Evolutionary conservation across 257 asterid species (phyloP).

Genomic region (Solanum dulcamara): DNA sequence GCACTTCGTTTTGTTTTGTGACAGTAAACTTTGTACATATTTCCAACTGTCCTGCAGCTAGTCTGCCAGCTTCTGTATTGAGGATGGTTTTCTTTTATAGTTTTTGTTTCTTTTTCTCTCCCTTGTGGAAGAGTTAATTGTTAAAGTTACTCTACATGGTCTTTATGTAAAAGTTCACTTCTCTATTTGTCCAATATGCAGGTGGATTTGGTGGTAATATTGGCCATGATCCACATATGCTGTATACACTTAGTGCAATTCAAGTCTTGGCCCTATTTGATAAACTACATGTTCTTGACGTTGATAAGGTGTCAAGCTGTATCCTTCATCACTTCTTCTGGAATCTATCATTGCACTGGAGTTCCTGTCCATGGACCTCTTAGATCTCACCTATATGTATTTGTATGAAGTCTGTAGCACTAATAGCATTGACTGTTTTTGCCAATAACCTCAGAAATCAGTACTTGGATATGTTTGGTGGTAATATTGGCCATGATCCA

Average conservation of each 20-base stretch:
- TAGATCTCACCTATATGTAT: not conserved
- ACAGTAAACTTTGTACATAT: not conserved
- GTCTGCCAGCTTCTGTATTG: not conserved
- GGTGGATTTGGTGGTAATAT: constrained; percentile 96
- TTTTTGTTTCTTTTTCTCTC: not conserved
- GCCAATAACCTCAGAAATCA: too few relatives aligned
- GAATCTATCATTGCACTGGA: not conserved
- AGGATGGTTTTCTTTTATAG: not conserved
- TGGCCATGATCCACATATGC: constrained; percentile 84
- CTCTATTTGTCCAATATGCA: constrained; percentile 8
- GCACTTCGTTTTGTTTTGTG: not conserved
- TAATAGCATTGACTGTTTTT: not conserved
- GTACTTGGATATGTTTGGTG: too few relatives aligned
- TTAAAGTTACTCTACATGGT: not conserved
- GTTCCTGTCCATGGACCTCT: not conserved
- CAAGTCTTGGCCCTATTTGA: constrained; percentile 86
- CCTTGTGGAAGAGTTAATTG: not conserved
- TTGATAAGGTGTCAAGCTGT: constrained; percentile 68
- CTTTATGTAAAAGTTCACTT: not conserved
- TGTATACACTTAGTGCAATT: constrained; percentile 84
- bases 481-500: constrained; percentile 90
- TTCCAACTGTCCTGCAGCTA: not conserved
- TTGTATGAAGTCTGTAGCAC: not conserved
- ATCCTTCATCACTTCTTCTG: constrained; percentile 28
- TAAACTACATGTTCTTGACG: constrained; percentile 64